Base-by-base conservation (phyloP, 768 basidiomycete species). In the Mycena galericulata region DNA sequence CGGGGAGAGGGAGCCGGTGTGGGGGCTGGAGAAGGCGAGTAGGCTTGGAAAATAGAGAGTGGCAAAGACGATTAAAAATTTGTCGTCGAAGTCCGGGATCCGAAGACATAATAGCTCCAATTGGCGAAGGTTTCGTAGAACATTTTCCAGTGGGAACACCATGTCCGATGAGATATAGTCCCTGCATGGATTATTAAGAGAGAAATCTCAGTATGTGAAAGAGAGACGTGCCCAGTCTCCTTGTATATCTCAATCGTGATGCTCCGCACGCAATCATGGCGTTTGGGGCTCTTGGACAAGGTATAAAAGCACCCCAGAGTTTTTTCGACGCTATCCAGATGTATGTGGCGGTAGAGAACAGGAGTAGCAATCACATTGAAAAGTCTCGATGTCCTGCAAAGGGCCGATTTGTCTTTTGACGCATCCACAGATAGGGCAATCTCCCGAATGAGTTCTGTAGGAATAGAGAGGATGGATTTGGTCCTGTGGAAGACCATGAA, bases 101-200 rank as follows among this genome's bases (percentile, higher is more conserved):
- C 64, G 47, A 27, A 65, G 38, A 50, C 53, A 34, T 2, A 66
- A 43, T 4, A 34, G 4, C 18, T 51, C 32, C 41, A 66, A 43
- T 14, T 54, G 17, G 9, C 18, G 32, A 0, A 66, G 50, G 18
- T 30, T 53, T 0, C 57, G 57, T 3, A 66, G 32, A 8, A 45
- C 51, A 2, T 22, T 6, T 32, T 66, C 65, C 0, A 66, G 50
- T 0, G 65, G 65, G 7, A 27, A 60, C 34, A 66, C 53, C 7
- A 66, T 53, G 26, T 66, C 65, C 9, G 50, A 32, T 8, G 65
- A 51, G 7, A 59, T n/a, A 18, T 59, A 60, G 30, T 43, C 65
- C 0, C 56, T 59, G 47, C 2, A 15, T 27, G 3, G 8, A 34
- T 11, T 5, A 20, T 32, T 32, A 32, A 38, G 15, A 8, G 14